phyloP scores from a whole-genome alignment of 305 asterid genomes.

The Fraxinus dipetala region DNA sequence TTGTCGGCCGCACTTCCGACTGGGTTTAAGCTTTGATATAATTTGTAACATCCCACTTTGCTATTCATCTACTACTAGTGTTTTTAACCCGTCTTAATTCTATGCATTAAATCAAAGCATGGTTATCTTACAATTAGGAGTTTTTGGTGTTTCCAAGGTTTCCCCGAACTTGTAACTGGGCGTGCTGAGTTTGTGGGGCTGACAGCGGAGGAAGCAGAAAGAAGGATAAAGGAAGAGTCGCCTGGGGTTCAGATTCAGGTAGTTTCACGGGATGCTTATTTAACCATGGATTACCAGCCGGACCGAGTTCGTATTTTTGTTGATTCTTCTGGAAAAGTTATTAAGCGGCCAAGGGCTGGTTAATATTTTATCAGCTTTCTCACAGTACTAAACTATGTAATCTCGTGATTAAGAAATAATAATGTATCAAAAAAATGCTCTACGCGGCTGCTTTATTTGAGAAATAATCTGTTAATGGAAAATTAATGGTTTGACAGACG shows the following conservation, averaged over 20 bases:
- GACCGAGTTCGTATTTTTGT: background rate
- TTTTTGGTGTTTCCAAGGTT: background rate
- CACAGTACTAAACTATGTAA: background rate
- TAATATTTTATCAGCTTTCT: background rate
- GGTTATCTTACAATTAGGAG: background rate
- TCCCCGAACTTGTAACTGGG: conserved; percentile 8
- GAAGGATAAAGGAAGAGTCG: conserved; percentile 46
- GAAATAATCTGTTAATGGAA: background rate
- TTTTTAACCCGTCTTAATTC: background rate
- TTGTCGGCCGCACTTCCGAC: no score
- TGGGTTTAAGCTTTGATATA: no score
- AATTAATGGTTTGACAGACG: no score
- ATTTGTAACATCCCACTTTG: background rate
- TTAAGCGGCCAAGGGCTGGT: conserved; percentile 30
- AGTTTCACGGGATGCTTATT: conserved; percentile 23
- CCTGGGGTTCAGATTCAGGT: conserved; percentile 21
- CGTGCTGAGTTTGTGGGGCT: conserved; percentile 66
- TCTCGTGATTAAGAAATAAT: background rate
- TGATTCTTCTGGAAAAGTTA: background rate
- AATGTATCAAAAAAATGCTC: background rate
- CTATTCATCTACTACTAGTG: background rate
- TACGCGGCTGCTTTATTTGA: background rate
- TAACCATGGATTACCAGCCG: conserved; percentile 26
- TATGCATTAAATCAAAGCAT: background rate
- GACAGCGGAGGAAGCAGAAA: conserved; percentile 52